Evolutionary conservation across 1,284 basidiomycete species (phyloP).

Genomic region (Gymnopus androsaceus): DNA sequence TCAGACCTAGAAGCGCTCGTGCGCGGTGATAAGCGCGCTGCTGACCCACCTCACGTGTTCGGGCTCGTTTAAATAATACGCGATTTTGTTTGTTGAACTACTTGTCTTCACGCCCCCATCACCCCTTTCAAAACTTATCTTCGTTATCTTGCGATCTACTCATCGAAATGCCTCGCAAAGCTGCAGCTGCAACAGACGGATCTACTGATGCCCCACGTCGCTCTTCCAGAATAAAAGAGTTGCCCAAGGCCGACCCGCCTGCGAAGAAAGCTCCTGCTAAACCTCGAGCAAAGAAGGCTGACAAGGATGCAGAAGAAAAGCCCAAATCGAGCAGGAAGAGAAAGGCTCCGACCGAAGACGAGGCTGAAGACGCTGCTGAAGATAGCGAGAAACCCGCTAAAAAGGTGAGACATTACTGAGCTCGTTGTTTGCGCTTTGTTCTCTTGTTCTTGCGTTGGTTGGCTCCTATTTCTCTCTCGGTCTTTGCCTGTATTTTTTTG

Average conservation of each 20-base stretch:
- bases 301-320: conserved; percentile 41
- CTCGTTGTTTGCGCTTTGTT: background rate
- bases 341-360: conserved; percentile 46
- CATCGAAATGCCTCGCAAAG: conserved; percentile 66
- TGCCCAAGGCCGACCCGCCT: conserved; percentile 52
- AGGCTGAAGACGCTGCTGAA: conserved; percentile 37
- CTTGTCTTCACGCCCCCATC: conserved; percentile 9
- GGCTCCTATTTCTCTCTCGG: too few species aligned
- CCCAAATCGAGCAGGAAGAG: conserved; percentile 67
- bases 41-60: too few species aligned
- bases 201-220: conserved; percentile 50
- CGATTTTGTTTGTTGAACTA: background rate
- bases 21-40: too few species aligned
- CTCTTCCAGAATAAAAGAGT: conserved; percentile 71
- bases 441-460: conserved; percentile 26
- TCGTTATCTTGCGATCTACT: background rate
- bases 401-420: conserved; percentile 43
- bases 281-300: conserved; percentile 58
- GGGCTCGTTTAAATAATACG: background rate
- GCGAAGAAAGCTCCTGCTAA: conserved; percentile 64
- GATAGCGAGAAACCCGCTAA: conserved; percentile 45
- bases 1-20: too few species aligned
- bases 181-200: conserved; percentile 43
- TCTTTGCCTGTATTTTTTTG: too few species aligned
- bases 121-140: conserved; percentile 5